Percentiles rank a stretch among this genome's conserved stretches.
phyloP scores from a whole-genome alignment of 2,329 filamentous ascomycete species.

The Aureobasidium sp. region DNA sequence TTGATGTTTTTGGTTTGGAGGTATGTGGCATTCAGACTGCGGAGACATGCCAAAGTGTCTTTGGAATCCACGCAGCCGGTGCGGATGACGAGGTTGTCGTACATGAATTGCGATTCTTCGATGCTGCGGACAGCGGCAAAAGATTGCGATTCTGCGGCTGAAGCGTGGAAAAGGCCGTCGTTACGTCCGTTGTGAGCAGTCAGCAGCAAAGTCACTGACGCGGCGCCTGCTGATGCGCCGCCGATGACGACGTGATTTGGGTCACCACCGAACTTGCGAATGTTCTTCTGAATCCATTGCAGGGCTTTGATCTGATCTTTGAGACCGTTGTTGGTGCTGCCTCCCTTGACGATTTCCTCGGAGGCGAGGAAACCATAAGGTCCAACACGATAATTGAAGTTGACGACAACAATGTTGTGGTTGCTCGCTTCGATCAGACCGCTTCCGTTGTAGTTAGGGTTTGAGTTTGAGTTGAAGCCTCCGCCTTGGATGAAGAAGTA shows the following conservation, averaged over 20 bases:
- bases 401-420: conserved; percentile 60
- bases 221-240: conserved; percentile 62
- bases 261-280: conserved; percentile 61
- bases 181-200: conserved; percentile 46
- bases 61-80: conserved; percentile 37
- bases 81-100: conserved; percentile 45
- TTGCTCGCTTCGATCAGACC: conserved; percentile 54
- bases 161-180: conserved; percentile 46
- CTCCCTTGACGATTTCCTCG: conserved; percentile 43
- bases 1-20: conserved; percentile 43
- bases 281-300: conserved; percentile 62
- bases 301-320: conserved; percentile 63
- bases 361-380: conserved; percentile 64
- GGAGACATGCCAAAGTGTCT: conserved; percentile 45
- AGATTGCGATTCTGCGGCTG: conserved; percentile 48
- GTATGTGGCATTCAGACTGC: conserved; percentile 35
- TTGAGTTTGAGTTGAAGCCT: conserved; percentile 41
- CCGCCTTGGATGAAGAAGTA: conserved; percentile 51
- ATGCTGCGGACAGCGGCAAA: conserved; percentile 45
- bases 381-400: conserved; percentile 70
- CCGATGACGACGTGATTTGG: conserved; percentile 61
- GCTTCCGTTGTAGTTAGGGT: conserved; percentile 51
- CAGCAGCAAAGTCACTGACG: conserved; percentile 58
- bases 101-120: conserved; percentile 44
- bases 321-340: conserved; percentile 61